phyloP scores from a whole-genome alignment of 2,329 filamentous ascomycete species.

The Kalmusia sp. region DNA sequence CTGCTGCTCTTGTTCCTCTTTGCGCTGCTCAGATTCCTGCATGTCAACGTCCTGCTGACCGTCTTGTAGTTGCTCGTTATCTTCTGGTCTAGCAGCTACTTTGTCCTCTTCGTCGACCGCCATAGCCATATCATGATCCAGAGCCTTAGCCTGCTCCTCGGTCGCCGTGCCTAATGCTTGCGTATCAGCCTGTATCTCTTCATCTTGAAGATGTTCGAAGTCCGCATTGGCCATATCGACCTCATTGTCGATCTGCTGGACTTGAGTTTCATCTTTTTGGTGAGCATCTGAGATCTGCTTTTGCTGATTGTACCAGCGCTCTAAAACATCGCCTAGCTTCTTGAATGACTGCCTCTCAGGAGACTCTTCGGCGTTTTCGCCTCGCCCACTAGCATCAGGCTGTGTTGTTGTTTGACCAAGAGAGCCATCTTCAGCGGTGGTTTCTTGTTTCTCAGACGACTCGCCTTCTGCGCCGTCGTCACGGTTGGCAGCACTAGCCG shows the following conservation, averaged over 20 bases:
- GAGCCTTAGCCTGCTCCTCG: constrained; percentile 82
- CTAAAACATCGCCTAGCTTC: constrained; percentile 90
- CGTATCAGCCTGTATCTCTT: constrained; percentile 80
- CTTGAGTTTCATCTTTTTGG: constrained; percentile 59
- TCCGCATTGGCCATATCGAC: constrained; percentile 80
- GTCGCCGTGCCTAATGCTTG: constrained; percentile 90
- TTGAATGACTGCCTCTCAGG: constrained; percentile 78
- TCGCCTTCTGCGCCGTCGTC: constrained; percentile 73
- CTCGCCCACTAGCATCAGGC: constrained; percentile 45
- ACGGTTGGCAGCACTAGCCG: constrained; percentile 64
- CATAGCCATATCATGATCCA: constrained; percentile 89
- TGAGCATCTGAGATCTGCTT: constrained; percentile 70
- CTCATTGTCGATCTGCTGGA: constrained; percentile 58
- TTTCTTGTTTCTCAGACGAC: constrained; percentile 67
- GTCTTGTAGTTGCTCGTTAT: constrained; percentile 38
- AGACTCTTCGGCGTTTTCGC: constrained; percentile 49
- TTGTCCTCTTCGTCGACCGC: constrained; percentile 66
- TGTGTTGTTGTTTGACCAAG: constrained; percentile 43
- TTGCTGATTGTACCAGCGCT: constrained; percentile 90
- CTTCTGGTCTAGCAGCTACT: constrained; percentile 40
- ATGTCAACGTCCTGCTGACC: constrained; percentile 56
- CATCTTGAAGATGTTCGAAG: constrained; percentile 90
- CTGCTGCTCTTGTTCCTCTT: constrained; percentile 34
- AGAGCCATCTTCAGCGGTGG: constrained; percentile 68
- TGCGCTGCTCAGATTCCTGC: constrained; percentile 47